Evolutionary conservation across 768 basidiomycete species (phyloP).

Genomic region (Auricularia heimuer): DNA sequence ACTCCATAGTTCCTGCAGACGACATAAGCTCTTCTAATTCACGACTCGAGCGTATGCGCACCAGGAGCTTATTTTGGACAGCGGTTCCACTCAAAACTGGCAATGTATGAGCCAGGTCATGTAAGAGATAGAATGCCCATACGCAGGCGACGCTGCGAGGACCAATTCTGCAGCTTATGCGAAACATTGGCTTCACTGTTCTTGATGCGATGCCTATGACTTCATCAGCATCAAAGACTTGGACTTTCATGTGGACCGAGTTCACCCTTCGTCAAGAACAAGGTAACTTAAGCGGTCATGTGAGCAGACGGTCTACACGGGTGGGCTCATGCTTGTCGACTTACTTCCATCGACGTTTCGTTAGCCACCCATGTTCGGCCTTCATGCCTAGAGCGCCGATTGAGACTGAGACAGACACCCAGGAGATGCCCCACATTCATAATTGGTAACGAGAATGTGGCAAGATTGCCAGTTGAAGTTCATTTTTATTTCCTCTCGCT

Average conservation of each 20-base stretch:
- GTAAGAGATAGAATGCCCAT: constrained; percentile 5
- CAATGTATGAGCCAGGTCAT: neutral
- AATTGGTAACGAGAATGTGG: constrained; percentile 59
- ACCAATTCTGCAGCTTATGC: constrained; percentile 43
- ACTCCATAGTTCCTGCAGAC: constrained; percentile 4
- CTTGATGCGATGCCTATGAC: constrained; percentile 54
- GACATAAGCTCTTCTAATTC: neutral
- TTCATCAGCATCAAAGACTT: constrained; percentile 23
- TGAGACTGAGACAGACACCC: constrained; percentile 25
- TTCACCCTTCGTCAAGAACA: constrained; percentile 49
- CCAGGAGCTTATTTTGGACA: constrained; percentile 58
- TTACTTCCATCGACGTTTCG: constrained; percentile 42
- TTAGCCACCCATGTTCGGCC: constrained; percentile 48
- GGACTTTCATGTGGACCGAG: constrained; percentile 15
- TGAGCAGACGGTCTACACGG: neutral
- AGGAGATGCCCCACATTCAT: constrained; percentile 36
- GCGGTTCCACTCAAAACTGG: constrained; percentile 66
- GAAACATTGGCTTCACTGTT: constrained; percentile 49
- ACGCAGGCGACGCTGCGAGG: constrained; percentile 50
- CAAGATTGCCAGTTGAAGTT: constrained; percentile 31
- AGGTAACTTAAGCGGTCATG: constrained; percentile 21
- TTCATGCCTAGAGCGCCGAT: neutral
- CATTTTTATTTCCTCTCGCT: constrained; percentile 46
- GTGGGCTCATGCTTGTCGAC: neutral
- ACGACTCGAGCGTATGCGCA: constrained; percentile 9